Conservation (phyloP, 2,329 filamentous ascomycete species). For the Fusarium buharicum region DNA sequence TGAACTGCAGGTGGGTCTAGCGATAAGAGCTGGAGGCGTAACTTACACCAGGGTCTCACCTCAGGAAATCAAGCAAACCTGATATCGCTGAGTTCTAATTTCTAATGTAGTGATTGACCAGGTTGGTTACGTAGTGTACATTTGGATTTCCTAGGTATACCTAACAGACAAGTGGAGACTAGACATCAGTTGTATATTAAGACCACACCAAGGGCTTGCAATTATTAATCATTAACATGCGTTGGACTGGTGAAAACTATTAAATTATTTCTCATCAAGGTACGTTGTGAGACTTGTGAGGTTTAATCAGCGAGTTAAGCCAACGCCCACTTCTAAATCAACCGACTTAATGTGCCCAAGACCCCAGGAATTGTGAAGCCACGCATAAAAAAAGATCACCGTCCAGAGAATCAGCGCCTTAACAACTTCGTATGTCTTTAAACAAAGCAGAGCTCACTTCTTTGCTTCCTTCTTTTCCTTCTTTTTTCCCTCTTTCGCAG, state of each 20-base stretch:
- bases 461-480: slow-evolving; percentile 40
- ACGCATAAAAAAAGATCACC: background rate
- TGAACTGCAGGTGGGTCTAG: slow-evolving; percentile 1
- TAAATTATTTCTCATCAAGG: background rate
- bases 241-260: no score
- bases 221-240: no score
- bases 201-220: no score
- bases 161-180: no score
- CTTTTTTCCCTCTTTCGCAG: slow-evolving; percentile 25
- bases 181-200: no score
- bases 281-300: background rate
- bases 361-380: slow-evolving; percentile 1
- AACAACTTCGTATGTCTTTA: background rate
- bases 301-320: background rate
- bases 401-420: background rate
- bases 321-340: slow-evolving; percentile 1
- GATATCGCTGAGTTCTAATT: background rate
- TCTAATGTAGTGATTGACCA: no score
- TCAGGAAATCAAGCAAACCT: background rate
- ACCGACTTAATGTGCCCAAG: slow-evolving; percentile 1
- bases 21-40: slow-evolving; percentile 1
- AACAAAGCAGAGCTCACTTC: slow-evolving; percentile 7
- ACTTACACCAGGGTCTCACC: background rate
- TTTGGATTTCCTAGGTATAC: no score
- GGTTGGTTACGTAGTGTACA: no score